These are phyloP conservation scores for Scheffersomyces ergatensis DNA, from an alignment of 805 yeast genomes.

Conservation along the genomic window DNA sequence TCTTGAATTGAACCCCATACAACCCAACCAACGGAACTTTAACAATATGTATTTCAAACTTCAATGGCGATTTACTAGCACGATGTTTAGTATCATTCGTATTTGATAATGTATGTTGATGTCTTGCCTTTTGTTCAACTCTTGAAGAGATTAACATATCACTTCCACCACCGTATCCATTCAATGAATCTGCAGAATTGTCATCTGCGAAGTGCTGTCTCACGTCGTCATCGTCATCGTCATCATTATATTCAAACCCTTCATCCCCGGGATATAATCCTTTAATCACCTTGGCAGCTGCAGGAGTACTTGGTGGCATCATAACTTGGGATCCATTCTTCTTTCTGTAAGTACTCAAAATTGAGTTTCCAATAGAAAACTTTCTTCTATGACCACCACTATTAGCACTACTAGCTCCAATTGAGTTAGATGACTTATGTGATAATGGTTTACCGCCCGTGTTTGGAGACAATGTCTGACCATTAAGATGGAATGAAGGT, in stretches of 20 bases:
- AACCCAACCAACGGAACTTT: constrained; percentile 87
- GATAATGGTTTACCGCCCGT: constrained; percentile 27
- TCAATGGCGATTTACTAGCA: constrained; percentile 52
- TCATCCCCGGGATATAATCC: constrained; percentile 25
- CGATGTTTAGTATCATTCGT: constrained; percentile 14
- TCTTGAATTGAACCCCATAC: constrained; percentile 93
- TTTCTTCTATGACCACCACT: constrained; percentile 52
- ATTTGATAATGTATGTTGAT: constrained; percentile 28
- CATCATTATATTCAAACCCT: constrained; percentile 20
- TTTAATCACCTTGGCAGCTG: constrained; percentile 39
- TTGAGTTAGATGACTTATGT: constrained; percentile 38
- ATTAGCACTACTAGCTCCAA: constrained; percentile 13
- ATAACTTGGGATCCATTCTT: constrained; percentile 41
- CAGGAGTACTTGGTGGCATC: constrained; percentile 57
- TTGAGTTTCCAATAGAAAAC: constrained; percentile 60
- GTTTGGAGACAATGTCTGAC: constrained; percentile 26
- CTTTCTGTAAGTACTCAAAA: constrained; percentile 48
- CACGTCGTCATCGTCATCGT: constrained; percentile 24
- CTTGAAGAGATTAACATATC: constrained; percentile 63
- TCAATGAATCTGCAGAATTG: constrained; percentile 60
- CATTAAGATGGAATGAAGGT: constrained; percentile 34
- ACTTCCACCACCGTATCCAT: constrained; percentile 50
- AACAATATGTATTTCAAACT: constrained; percentile 88
- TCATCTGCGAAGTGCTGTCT: constrained; percentile 39
- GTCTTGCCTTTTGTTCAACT: constrained; percentile 48